Percentiles rank a stretch among this genome's conserved stretches.
These are phyloP conservation scores for Pulicaria dysenterica DNA, from an alignment of 129 eudicot species.

Conservation along the genomic window DNA sequence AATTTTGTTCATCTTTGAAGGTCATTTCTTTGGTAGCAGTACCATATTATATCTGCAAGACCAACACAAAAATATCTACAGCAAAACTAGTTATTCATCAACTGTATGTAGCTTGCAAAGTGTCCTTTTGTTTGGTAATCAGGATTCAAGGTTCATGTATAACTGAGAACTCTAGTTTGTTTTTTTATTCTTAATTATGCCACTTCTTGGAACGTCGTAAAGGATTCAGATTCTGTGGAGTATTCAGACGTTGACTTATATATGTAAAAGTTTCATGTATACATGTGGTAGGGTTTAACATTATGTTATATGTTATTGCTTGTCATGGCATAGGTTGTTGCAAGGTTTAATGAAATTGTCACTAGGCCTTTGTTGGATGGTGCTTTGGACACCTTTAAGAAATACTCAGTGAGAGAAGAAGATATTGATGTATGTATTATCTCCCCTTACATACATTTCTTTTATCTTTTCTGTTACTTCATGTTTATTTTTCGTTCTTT, in stretches of 20 bases:
- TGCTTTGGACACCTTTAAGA: conserved; percentile 85
- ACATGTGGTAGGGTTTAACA: not conserved
- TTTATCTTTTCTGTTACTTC: not conserved
- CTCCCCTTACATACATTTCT: conserved; percentile 13
- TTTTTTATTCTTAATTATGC: not conserved
- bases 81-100: not conserved
- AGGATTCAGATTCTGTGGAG: not conserved
- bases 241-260: not conserved
- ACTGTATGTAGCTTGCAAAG: conserved; percentile 8
- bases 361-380: conserved; percentile 87
- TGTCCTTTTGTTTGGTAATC: conserved; percentile 2
- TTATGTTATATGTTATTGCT: conserved; percentile 15
- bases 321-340: conserved; percentile 68
- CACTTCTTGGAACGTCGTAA: not conserved
- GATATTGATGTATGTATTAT: conserved; percentile 73
- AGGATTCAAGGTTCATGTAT: conserved; percentile 6
- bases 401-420: conserved; percentile 78
- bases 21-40: not conserved
- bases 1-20: not conserved
- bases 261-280: not conserved
- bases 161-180: conserved; percentile 6
- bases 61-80: not conserved
- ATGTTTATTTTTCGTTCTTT: not conserved
- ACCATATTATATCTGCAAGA: not conserved
- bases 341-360: conserved; percentile 91